Percentiles rank a stretch among this genome's conserved stretches.
phyloP scores from a whole-genome alignment of 768 basidiomycete genomes.

The Mycena vulgaris region DNA sequence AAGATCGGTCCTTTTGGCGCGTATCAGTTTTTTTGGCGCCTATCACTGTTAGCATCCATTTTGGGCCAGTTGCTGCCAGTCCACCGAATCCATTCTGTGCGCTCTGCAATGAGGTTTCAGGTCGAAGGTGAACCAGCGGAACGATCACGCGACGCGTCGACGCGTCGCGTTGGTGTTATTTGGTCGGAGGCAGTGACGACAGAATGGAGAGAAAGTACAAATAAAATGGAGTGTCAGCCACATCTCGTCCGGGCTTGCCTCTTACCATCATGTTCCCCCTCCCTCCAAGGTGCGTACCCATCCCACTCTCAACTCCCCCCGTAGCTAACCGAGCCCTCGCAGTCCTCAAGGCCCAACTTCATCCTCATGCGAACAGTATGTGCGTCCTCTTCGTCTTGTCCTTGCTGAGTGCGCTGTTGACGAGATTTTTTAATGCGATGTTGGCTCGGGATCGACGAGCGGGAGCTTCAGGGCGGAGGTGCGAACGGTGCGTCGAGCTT shows the following conservation, averaged over 20 bases:
- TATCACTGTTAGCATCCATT: background rate
- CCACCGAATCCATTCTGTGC: no score
- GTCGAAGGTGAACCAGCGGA: no score
- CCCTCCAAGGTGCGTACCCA: background rate
- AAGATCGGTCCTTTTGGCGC: no score
- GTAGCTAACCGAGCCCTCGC: no score
- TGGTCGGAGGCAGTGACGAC: background rate
- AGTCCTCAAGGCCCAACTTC: no score
- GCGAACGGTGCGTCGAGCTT: no score
- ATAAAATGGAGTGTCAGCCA: no score
- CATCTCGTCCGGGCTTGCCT: background rate
- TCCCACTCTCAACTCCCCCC: background rate
- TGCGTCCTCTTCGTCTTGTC: background rate
- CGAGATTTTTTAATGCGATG: no score
- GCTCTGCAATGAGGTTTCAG: no score
- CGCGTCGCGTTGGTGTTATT: background rate
- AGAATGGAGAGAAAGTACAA: background rate
- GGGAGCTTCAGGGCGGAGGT: no score
- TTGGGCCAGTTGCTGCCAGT: background rate
- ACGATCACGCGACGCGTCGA: background rate
- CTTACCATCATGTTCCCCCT: background rate
- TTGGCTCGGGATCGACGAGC: no score
- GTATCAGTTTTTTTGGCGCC: background rate
- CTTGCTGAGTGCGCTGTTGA: background rate
- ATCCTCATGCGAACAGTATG: no score